Evolutionary conservation across 129 eudicot genomes (phyloP).

Genomic region (Flaveria robusta): DNA sequence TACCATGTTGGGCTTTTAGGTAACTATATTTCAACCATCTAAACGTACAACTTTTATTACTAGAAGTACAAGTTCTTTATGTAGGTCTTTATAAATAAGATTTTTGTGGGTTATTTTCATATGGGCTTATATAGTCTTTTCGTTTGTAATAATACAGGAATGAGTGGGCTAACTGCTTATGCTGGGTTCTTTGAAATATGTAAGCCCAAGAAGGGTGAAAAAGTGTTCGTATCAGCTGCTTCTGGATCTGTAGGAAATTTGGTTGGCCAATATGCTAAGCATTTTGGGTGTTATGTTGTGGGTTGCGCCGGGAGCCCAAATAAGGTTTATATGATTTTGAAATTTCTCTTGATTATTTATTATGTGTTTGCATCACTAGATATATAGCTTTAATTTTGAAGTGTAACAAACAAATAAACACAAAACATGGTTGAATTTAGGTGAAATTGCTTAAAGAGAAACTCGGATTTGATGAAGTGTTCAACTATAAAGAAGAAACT

Average conservation of each 20-base stretch:
- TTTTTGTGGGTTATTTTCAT: too few species aligned
- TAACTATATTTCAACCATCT: conserved; percentile 17
- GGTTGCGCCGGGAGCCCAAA: conserved; percentile 75
- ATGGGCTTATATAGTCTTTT: not conserved
- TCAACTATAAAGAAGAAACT: conserved; percentile 74
- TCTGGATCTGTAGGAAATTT: conserved; percentile 81
- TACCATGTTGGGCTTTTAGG: conserved; percentile 73
- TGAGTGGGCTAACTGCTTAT: conserved; percentile 84
- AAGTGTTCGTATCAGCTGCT: conserved; percentile 79
- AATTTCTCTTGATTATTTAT: not conserved
- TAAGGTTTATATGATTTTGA: conserved; percentile 42
- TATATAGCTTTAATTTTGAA: not conserved
- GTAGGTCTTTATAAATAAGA: too few species aligned
- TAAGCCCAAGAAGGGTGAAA: conserved; percentile 78
- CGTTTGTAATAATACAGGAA: conserved; percentile 36
- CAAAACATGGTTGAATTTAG: conserved; percentile 29
- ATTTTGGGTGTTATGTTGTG: conserved; percentile 76
- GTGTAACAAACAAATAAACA: not conserved
- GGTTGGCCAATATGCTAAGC: conserved; percentile 86
- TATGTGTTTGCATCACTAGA: too few species aligned
- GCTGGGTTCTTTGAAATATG: conserved; percentile 71
- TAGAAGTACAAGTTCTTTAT: not conserved
- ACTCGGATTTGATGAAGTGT: conserved; percentile 90
- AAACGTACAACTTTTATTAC: not conserved
- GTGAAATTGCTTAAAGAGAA: conserved; percentile 64